Conservation (phyloP, 1,139 yeast species). For the Hansenula lynferdii region DNA sequence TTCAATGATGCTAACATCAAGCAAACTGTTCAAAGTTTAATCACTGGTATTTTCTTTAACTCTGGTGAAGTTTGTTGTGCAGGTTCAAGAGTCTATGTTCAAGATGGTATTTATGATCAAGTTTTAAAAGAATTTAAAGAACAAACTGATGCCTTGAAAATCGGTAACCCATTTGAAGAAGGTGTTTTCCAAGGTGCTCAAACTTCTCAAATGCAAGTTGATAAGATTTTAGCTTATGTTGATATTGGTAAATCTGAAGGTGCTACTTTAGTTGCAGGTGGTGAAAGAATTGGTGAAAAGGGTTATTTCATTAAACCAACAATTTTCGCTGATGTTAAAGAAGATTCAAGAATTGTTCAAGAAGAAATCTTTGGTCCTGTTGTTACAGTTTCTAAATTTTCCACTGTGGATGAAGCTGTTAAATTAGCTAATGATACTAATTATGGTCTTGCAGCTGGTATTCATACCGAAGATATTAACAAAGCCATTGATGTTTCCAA, state of each 20-base stretch:
- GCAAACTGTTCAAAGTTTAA: conserved; percentile 42
- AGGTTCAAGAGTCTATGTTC: conserved; percentile 62
- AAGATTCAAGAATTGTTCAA: conserved; percentile 58
- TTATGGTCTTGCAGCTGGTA: conserved; percentile 73
- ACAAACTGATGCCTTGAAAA: conserved; percentile 60
- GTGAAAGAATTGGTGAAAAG: conserved; percentile 49
- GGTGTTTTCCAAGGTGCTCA: conserved; percentile 62
- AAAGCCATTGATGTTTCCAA: conserved; percentile 54
- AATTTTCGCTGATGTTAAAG: conserved; percentile 67
- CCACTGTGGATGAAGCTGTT: conserved; percentile 58
- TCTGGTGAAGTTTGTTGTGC: conserved; percentile 74
- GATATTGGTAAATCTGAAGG: conserved; percentile 56
- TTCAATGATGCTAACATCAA: conserved; percentile 54
- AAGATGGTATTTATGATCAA: conserved; percentile 56
- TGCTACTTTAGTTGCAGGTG: conserved; percentile 57
- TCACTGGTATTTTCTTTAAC: conserved; percentile 50
- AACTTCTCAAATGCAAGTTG: conserved; percentile 52
- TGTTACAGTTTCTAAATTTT: conserved; percentile 60
- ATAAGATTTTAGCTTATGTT: conserved; percentile 54
- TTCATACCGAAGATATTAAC: conserved; percentile 55
- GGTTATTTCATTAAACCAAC: conserved; percentile 79
- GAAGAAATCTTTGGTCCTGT: conserved; percentile 88
- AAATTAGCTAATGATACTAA: conserved; percentile 56
- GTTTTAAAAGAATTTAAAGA: conserved; percentile 49
- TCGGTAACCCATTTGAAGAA: conserved; percentile 73